Evolutionary conservation across 2,329 filamentous ascomycete species (phyloP).

Genomic region (Onygena corvina): DNA sequence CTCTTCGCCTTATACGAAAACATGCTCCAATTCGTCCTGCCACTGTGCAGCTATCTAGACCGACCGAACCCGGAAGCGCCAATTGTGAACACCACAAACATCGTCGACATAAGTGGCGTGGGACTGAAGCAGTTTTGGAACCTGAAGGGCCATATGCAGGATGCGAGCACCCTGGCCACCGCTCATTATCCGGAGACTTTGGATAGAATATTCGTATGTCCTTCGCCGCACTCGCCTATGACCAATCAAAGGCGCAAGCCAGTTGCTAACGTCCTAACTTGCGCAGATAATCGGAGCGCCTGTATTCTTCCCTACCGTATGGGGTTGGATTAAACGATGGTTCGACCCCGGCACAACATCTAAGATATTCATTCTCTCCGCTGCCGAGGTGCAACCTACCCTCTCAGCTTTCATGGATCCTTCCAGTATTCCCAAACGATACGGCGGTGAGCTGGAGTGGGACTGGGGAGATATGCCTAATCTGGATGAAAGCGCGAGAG

Average conservation of each 20-base stretch:
- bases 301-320: slow-evolving; percentile 75
- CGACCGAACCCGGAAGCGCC: slow-evolving; percentile 67
- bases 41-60: slow-evolving; percentile 67
- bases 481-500: slow-evolving; percentile 45
- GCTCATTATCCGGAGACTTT: slow-evolving; percentile 92
- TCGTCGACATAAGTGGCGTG: slow-evolving; percentile 81
- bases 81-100: slow-evolving; percentile 85
- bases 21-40: slow-evolving; percentile 73
- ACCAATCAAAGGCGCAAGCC: not conserved
- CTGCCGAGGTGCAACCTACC: slow-evolving; percentile 61
- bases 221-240: not conserved
- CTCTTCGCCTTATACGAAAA: slow-evolving; percentile 92
- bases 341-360: slow-evolving; percentile 87
- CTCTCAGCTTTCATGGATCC: slow-evolving; percentile 71
- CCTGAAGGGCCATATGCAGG: slow-evolving; percentile 85
- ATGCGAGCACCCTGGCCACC: slow-evolving; percentile 74
- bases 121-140: slow-evolving; percentile 94
- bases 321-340: slow-evolving; percentile 93
- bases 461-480: slow-evolving; percentile 62
- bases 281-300: slow-evolving; percentile 72
- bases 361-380: slow-evolving; percentile 83
- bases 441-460: slow-evolving; percentile 78
- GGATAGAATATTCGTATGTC: slow-evolving; percentile 59
- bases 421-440: slow-evolving; percentile 74
- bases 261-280: slow-evolving; percentile 12